Base-by-base conservation (phyloP, 495 filamentous ascomycete species). In the Tetracladium marchalianum region DNA sequence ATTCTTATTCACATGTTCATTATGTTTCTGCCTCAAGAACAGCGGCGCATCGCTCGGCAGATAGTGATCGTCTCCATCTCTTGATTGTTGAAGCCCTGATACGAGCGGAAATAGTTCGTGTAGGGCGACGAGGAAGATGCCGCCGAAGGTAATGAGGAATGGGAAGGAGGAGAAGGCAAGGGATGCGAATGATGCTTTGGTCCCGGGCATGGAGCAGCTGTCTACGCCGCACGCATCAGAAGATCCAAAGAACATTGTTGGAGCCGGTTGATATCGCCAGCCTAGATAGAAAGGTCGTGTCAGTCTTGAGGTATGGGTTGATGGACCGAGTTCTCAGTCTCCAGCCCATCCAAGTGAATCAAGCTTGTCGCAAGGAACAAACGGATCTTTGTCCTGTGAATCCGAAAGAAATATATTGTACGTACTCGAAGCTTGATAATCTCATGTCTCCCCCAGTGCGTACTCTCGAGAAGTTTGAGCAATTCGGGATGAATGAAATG, bases 81-180 rank as follows among this genome's bases (percentile, higher is more conserved):
- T 43, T 44, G 54, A 59, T 53, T 62, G 63, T 36, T 66, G 72
- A 35, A 66, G 55, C 24, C 71, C 72, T 39, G 80, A 76, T 31
- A 85, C 69, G 31, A 76, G 65, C 9, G 84, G 79, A 59, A 82
- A 84, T 16, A 87, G 59, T 49, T 76, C 78, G 33, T 75, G 72
- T 10, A 76, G 68, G 11, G 79, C 77, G 41, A 77, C 60, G 24
- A 75, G 55, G 44, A 64, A 61, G 54, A 82, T 70, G 46, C 75
- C 44, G 41, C 69, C 44, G 60, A 85, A 86, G 39, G 79, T 84
- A 39, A 73, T 52, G 41, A 82, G 55, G 63, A 86, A 81, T 0
- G 78, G 75, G 1, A 76, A 55, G 11, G 66, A 71, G 12, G 73
- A 71, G 46, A 78, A 54, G 35, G 62, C 52, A 24, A 73, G 52